Percentiles rank a stretch among this genome's conserved stretches.
Evolutionary conservation across 1,284 basidiomycete genomes (phyloP).

Genomic region (Mycosarcoma mackinlayi): DNA sequence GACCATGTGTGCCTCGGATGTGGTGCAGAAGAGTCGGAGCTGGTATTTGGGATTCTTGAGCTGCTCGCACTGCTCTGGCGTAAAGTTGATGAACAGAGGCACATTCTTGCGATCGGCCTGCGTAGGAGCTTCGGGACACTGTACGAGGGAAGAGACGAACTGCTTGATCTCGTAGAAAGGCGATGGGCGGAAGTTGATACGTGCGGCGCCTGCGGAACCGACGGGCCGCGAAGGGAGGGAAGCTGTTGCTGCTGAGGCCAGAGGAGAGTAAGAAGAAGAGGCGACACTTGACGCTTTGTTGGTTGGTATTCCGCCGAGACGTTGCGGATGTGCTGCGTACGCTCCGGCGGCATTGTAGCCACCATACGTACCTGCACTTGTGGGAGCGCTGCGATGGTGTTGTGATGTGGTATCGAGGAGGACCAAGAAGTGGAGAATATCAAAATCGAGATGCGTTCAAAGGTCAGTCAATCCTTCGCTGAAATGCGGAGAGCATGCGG

Average conservation of each 20-base stretch:
- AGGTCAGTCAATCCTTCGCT: conserved; percentile 4
- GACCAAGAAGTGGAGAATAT: too few relatives aligned
- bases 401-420: background rate
- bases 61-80: conserved; percentile 34
- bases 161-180: conserved; percentile 61
- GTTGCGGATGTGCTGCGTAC: conserved; percentile 26
- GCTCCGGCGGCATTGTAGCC: conserved; percentile 20
- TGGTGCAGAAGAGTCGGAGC: conserved; percentile 59
- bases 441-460: too few relatives aligned
- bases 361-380: conserved; percentile 43
- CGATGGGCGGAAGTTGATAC: conserved; percentile 55
- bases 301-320: conserved; percentile 28
- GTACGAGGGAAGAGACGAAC: conserved; percentile 49
- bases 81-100: conserved; percentile 39
- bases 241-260: conserved; percentile 10
- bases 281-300: conserved; percentile 30
- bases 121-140: conserved; percentile 51
- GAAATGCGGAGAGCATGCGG: background rate
- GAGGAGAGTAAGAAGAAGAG: conserved; percentile 29
- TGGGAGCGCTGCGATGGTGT: conserved; percentile 4
- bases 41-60: conserved; percentile 41
- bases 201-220: conserved; percentile 20
- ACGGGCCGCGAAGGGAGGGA: conserved; percentile 10
- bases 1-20: conserved; percentile 52
- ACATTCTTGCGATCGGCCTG: conserved; percentile 50